Evolutionary conservation across 768 basidiomycete genomes (phyloP).

Genomic region (Polyporus arcularius): DNA sequence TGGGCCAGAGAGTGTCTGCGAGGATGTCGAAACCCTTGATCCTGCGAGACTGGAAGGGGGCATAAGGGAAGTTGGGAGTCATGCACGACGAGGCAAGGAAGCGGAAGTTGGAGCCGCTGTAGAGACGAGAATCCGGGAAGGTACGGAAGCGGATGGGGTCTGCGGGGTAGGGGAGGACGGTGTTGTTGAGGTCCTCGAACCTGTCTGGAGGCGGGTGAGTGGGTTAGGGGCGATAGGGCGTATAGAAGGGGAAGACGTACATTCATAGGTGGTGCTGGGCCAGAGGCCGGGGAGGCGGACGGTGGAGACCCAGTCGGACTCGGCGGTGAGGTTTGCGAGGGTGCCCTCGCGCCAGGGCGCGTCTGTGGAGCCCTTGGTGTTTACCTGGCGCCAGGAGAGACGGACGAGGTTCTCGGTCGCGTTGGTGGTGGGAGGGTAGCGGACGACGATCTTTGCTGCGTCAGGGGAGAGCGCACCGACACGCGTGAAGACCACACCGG

Average conservation of each 20-base stretch:
- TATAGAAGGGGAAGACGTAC: conserved; percentile 39
- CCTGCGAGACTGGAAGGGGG: conserved; percentile 49
- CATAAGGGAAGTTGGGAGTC: conserved; percentile 74
- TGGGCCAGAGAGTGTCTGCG: conserved; percentile 51
- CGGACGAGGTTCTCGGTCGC: conserved; percentile 35
- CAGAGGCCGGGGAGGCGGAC: conserved; percentile 58
- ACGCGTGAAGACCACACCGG: conserved; percentile 62
- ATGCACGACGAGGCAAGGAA: conserved; percentile 71
- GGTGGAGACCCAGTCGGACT: conserved; percentile 61
- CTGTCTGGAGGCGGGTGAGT: conserved; percentile 37
- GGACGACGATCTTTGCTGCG: conserved; percentile 60
- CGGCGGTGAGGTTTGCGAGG: conserved; percentile 40
- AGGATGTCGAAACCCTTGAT: conserved; percentile 70
- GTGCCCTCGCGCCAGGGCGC: conserved; percentile 58
- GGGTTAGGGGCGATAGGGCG: background rate
- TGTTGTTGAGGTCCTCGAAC: conserved; percentile 41
- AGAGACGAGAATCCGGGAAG: conserved; percentile 68
- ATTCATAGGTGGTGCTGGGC: conserved; percentile 72
- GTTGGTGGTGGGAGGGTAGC: conserved; percentile 56
- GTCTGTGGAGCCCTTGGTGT: conserved; percentile 12
- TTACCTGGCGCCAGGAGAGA: conserved; percentile 47
- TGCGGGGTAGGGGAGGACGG: conserved; percentile 50
- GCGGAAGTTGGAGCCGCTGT: conserved; percentile 57
- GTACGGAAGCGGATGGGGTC: conserved; percentile 65
- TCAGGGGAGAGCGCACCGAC: conserved; percentile 71